These are phyloP conservation scores for Phytophthora podocarpi DNA, from an alignment of 352 stramenopile species.

Conservation along the genomic window DNA sequence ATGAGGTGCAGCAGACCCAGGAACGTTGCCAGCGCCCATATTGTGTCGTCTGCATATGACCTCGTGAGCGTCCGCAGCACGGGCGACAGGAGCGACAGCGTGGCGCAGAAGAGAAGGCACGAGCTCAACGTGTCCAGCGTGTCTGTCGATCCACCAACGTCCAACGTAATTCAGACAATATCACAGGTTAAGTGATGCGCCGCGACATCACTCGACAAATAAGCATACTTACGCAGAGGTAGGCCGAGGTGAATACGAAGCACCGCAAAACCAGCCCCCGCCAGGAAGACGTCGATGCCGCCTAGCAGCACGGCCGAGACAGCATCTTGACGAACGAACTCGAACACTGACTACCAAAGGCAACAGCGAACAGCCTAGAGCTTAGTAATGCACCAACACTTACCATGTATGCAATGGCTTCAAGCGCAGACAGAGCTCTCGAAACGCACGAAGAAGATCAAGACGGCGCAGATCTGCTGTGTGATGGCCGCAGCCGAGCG, in stretches of 20 bases:
- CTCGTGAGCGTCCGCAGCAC: conserved; percentile 91
- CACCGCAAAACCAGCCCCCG: conserved; percentile 56
- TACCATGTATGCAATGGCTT: not conserved
- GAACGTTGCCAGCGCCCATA: conserved; percentile 82
- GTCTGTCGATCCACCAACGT: conserved; percentile 27
- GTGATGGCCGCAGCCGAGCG: conserved; percentile 83
- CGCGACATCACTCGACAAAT: not conserved
- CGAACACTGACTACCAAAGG: conserved; percentile 65
- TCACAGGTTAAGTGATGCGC: not conserved
- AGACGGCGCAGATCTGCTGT: conserved; percentile 88
- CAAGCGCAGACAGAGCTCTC: not conserved
- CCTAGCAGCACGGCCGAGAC: conserved; percentile 65
- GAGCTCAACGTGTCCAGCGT: conserved; percentile 61
- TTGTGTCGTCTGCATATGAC: conserved; percentile 93
- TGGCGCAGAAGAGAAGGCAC: conserved; percentile 84
- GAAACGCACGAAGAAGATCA: conserved; percentile 87
- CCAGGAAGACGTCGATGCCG: conserved; percentile 59
- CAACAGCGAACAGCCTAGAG: not conserved
- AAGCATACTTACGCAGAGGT: conserved; percentile 40
- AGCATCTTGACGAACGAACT: conserved; percentile 59
- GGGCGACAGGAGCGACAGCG: conserved; percentile 86
- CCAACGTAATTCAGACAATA: not conserved
- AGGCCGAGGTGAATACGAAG: conserved; percentile 51
- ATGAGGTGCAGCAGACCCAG: conserved; percentile 88
- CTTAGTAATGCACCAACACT: not conserved